Conservation (phyloP, 2,329 filamentous ascomycete genomes). For the Pseudogymnoascus sp. region DNA sequence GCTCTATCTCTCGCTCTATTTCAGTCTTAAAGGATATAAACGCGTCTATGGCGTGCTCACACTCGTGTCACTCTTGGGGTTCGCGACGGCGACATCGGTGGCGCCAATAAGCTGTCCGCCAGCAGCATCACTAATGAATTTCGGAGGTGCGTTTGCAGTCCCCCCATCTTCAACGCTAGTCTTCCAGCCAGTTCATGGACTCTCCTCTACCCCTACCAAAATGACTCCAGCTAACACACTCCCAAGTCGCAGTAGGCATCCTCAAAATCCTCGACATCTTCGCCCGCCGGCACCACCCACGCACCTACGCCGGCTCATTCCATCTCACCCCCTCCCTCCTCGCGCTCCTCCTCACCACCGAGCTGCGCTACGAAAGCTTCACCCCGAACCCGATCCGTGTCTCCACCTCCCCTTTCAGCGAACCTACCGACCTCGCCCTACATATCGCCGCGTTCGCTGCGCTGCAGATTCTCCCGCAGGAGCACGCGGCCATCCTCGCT, state of each 20-base stretch:
- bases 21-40: constrained; percentile 19
- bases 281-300: constrained; percentile 27
- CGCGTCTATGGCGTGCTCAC: constrained; percentile 21
- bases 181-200: not conserved
- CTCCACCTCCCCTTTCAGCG: constrained; percentile 28
- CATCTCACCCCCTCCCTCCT: constrained; percentile 24
- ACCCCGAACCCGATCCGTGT: constrained; percentile 32
- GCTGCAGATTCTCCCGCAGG: constrained; percentile 31
- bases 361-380: constrained; percentile 36
- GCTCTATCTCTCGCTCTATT: constrained; percentile 28
- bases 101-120: constrained; percentile 28
- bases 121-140: constrained; percentile 26
- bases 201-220: not conserved
- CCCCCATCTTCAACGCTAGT: not conserved
- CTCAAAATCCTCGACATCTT: constrained; percentile 36
- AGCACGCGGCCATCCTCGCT: constrained; percentile 28
- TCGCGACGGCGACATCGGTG: constrained; percentile 22
- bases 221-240: not conserved
- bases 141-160: constrained; percentile 24
- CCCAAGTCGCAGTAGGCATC: constrained; percentile 28
- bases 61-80: constrained; percentile 18
- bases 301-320: constrained; percentile 25
- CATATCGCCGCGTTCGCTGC: constrained; percentile 28
- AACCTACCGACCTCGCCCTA: constrained; percentile 28
- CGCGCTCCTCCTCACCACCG: constrained; percentile 30